Conservation (phyloP, 2,329 filamentous ascomycete species). For the Fusarium brachygibbosum region DNA sequence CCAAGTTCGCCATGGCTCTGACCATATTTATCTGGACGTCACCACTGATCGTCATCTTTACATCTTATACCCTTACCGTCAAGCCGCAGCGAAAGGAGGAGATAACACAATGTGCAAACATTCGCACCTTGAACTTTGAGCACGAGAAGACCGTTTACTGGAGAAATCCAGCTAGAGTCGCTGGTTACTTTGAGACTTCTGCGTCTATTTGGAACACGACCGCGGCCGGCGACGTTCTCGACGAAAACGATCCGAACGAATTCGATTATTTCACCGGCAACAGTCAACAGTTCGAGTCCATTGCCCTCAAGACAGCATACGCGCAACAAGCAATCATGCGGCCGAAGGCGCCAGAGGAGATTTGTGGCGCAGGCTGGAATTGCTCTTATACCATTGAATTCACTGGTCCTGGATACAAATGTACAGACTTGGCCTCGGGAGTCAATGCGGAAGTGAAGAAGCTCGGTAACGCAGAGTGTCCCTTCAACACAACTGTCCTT, state of each 20-base stretch:
- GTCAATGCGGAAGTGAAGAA: constrained; percentile 27
- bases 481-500: constrained; percentile 40
- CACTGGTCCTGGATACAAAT: constrained; percentile 44
- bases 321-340: constrained; percentile 38
- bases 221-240: not conserved
- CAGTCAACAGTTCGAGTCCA: constrained; percentile 38
- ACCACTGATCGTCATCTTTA: constrained; percentile 47
- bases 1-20: constrained; percentile 46
- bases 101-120: constrained; percentile 35
- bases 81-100: constrained; percentile 22
- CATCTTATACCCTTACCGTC: constrained; percentile 45
- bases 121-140: constrained; percentile 47
- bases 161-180: constrained; percentile 23
- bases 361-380: constrained; percentile 47
- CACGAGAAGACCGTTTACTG: constrained; percentile 40
- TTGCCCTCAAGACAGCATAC: constrained; percentile 42
- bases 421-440: constrained; percentile 34
- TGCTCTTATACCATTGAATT: constrained; percentile 44
- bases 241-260: constrained; percentile 26
- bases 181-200: constrained; percentile 34
- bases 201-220: constrained; percentile 44
- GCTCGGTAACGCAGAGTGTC: constrained; percentile 34
- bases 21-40: constrained; percentile 48
- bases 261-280: constrained; percentile 44
- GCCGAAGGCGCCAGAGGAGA: constrained; percentile 28